Evolutionary conservation across 441 rosid species (phyloP).

Genomic region (Gossypium trilobum): DNA sequence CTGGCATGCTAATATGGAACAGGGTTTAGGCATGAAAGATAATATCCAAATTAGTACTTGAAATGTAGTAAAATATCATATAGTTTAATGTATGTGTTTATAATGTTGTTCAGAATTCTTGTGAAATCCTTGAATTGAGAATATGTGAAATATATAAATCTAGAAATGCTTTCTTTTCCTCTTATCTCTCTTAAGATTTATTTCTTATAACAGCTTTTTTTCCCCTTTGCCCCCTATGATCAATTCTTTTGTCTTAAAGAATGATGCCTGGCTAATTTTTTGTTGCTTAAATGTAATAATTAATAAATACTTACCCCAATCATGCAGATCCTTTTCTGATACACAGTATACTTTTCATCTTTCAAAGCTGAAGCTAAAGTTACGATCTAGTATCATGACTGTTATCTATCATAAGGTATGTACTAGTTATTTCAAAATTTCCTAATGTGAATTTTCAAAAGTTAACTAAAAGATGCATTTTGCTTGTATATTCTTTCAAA

Average conservation of each 20-base stretch:
- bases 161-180: neutral
- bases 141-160: neutral
- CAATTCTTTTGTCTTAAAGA: neutral
- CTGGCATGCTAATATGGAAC: neutral
- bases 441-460: neutral
- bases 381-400: slow-evolving; percentile 83
- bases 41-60: neutral
- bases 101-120: neutral
- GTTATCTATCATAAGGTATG: slow-evolving; percentile 72
- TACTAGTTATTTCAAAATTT: slow-evolving; percentile 1
- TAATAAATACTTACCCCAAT: slow-evolving; percentile 19
- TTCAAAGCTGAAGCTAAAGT: slow-evolving; percentile 69
- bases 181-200: neutral
- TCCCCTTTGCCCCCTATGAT: neutral
- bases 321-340: slow-evolving; percentile 79
- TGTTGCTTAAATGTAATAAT: slow-evolving; percentile 5
- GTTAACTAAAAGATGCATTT: neutral
- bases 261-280: slow-evolving; percentile 9
- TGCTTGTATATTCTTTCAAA: neutral
- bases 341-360: slow-evolving; percentile 72
- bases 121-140: neutral
- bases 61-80: neutral
- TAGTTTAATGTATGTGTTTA: neutral
- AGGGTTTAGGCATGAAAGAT: neutral
- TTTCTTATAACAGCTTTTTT: neutral